phyloP scores from a whole-genome alignment of 805 yeast genomes.

The Hermanozyma aechmeae region DNA sequence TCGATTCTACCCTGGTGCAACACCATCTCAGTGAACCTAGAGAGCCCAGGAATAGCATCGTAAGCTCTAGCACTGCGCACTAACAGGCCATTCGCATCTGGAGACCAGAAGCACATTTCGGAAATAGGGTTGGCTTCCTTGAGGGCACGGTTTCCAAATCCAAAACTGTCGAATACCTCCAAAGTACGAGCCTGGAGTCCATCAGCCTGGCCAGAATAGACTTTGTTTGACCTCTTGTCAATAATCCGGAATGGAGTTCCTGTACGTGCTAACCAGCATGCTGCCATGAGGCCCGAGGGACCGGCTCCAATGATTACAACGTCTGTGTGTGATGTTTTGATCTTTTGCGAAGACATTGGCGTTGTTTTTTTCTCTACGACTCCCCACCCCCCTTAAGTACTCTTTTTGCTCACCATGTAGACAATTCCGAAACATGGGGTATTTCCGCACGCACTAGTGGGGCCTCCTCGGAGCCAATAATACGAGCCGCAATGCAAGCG shows the following conservation, averaged over 20 bases:
- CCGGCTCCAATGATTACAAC: constrained; percentile 30
- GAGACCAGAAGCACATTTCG: constrained; percentile 23
- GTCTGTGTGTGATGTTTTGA: constrained; percentile 12
- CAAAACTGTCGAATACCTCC: constrained; percentile 17
- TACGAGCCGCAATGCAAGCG: too few species aligned
- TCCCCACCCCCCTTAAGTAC: too few species aligned
- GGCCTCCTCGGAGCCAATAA: too few species aligned
- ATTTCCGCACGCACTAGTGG: too few species aligned
- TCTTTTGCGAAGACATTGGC: constrained; percentile 2
- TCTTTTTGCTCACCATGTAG: too few species aligned
- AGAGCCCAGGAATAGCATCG: constrained; percentile 17
- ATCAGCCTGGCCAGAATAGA: constrained; percentile 25
- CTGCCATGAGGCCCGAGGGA: constrained; percentile 28
- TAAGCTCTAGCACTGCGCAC: constrained; percentile 14
- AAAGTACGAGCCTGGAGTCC: constrained; percentile 22
- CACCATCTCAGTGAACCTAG: constrained; percentile 18
- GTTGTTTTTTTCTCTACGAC: too few species aligned
- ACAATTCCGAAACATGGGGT: too few species aligned
- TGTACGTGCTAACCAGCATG: constrained; percentile 17
- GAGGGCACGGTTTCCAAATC: too few species aligned
- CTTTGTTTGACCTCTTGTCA: constrained; percentile 17
- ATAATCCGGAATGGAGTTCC: constrained; percentile 18
- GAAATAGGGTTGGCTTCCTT: constrained; percentile 16
- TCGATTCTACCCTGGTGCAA: constrained; percentile 23
- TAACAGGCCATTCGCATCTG: constrained; percentile 14